phyloP scores from a whole-genome alignment of 2,329 filamentous ascomycete species.

The Neofusicoccum parvum region DNA sequence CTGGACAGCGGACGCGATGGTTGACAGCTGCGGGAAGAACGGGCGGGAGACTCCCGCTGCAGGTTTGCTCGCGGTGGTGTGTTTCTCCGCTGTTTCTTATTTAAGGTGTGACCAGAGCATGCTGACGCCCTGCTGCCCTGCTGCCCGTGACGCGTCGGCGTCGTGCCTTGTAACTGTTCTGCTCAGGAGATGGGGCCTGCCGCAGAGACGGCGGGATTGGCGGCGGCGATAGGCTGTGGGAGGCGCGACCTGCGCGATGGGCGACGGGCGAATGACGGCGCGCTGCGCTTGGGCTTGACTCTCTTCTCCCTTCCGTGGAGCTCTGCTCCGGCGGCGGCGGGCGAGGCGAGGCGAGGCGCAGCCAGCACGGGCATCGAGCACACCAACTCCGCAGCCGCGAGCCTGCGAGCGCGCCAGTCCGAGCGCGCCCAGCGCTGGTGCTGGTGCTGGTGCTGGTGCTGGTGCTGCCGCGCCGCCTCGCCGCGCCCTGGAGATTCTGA shows the following conservation, averaged over 20 bases:
- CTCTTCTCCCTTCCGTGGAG: neutral
- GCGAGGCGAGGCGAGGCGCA: constrained; percentile 14
- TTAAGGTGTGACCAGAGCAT: neutral
- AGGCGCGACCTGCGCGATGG: neutral
- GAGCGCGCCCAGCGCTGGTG: neutral
- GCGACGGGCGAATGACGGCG: neutral
- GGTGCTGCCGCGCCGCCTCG: neutral
- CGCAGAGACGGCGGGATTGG: neutral
- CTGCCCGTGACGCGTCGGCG: neutral
- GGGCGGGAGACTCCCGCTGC: neutral
- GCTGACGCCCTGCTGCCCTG: neutral
- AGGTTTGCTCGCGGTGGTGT: neutral
- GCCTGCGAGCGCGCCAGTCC: neutral
- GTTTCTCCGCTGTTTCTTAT: constrained; percentile 8
- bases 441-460: too few species aligned
- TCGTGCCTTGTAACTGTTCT: neutral
- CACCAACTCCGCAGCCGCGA: neutral
- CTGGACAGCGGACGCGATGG: neutral
- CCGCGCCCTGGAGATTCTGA: neutral
- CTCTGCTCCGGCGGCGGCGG: neutral
- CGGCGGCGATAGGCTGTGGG: constrained; percentile 9
- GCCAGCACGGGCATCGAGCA: neutral
- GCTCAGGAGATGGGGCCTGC: neutral
- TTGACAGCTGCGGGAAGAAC: neutral
- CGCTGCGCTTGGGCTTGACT: neutral